A percentile compares a stretch with the other conserved stretches of the same genome.
phyloP scores from a whole-genome alignment of 225 moss, liverwort and hornwort species.

The Neckera pumila region DNA sequence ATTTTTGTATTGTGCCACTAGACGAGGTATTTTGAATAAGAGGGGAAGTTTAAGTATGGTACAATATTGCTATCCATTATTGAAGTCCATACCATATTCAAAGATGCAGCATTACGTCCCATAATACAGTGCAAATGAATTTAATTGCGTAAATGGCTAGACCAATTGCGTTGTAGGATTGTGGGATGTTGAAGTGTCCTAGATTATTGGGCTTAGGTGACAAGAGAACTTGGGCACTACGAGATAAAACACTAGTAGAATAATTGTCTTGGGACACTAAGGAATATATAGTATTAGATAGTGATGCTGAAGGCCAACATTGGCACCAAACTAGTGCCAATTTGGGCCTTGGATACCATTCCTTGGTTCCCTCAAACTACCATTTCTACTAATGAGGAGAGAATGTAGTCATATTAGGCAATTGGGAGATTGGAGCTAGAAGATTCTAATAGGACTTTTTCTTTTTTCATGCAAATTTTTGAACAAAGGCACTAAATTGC shows the following conservation, averaged over 20 bases:
- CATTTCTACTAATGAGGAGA: neutral
- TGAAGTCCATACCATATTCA: neutral
- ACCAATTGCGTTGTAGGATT: accelerated
- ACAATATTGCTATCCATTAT: neutral
- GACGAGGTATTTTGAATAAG: neutral
- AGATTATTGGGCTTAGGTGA: neutral
- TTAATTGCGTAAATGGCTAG: accelerated
- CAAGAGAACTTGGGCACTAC: neutral
- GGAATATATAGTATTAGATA: too few species aligned
- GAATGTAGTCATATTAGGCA: neutral
- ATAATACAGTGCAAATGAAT: neutral
- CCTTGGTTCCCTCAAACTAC: neutral
- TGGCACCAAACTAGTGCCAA: too few species aligned
- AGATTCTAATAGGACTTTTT: too few species aligned
- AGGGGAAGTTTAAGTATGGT: neutral
- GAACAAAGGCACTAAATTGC: too few species aligned
- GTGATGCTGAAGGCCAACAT: too few species aligned
- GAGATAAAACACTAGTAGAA: neutral
- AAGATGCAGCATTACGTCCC: neutral
- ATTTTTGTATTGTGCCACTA: neutral
- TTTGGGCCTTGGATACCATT: neutral
- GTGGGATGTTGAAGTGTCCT: too few species aligned
- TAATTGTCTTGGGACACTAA: neutral
- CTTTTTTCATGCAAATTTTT: too few species aligned
- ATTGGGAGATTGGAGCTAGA: too few species aligned